Percentiles rank a stretch among this genome's conserved stretches.
These are phyloP conservation scores for Moesziomyces sp. DNA, from an alignment of 1,284 basidiomycete genomes.

Conservation along the genomic window DNA sequence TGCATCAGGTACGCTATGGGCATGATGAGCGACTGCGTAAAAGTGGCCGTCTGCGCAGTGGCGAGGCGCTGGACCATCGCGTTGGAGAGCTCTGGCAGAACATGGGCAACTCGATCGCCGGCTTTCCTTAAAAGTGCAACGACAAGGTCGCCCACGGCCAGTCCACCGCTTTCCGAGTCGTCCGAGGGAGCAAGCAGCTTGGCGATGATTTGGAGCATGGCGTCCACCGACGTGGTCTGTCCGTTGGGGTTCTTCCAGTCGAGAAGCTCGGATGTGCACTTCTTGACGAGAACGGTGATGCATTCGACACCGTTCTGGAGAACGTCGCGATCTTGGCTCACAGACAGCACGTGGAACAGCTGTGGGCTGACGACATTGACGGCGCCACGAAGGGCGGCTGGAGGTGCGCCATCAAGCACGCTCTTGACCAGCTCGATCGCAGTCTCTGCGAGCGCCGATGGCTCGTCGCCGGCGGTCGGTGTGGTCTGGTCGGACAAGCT, in stretches of 20 bases:
- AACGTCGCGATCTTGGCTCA: conserved; percentile 52
- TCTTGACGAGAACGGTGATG: conserved; percentile 84
- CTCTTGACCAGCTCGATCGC: conserved; percentile 77
- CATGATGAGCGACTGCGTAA: conserved; percentile 81
- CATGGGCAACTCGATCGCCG: conserved; percentile 78
- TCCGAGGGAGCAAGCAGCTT: conserved; percentile 51
- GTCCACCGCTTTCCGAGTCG: conserved; percentile 76
- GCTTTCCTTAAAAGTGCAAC: conserved; percentile 87
- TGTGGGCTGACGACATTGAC: conserved; percentile 51
- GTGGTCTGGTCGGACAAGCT: conserved; percentile 31
- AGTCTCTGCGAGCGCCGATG: conserved; percentile 40
- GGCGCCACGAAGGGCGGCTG: conserved; percentile 83
- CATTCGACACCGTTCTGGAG: conserved; percentile 81
- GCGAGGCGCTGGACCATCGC: conserved; percentile 84
- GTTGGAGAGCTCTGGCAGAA: conserved; percentile 84
- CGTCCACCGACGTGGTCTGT: conserved; percentile 27
- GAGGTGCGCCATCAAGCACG: conserved; percentile 76
- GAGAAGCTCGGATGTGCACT: conserved; percentile 83
- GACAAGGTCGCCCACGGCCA: conserved; percentile 92
- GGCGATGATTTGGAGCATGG: conserved; percentile 57
- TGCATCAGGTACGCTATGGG: conserved; percentile 93
- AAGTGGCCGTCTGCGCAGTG: conserved; percentile 85
- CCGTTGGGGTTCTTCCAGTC: conserved; percentile 69
- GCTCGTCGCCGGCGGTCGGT: conserved; percentile 17
- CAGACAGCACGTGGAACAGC: conserved; percentile 34